Base-by-base conservation (phyloP, 2,329 filamentous ascomycete species). In the Microdochium nivale region DNA sequence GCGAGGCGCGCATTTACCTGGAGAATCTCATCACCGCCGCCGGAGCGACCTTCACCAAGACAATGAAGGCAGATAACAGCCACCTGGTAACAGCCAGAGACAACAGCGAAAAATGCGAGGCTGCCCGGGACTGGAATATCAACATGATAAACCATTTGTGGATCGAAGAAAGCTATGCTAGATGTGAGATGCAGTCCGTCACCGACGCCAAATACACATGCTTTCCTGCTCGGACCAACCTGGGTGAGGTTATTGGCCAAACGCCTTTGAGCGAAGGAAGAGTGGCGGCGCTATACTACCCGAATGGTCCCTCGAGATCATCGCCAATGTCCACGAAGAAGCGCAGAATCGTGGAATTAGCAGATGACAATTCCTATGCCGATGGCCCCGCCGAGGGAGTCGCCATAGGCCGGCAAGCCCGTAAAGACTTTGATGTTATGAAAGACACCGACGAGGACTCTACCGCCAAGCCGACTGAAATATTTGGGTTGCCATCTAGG, bases 131-230 rank as follows among this genome's bases (percentile, higher is more conserved):
- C 69, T 99, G 94, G 94, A 86, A 87, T 50, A 85, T 97, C 51
- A 75, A 90, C 52, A 86, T 96, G 60, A 75, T 96, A 60, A 99
- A 97, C 66, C 94, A 99, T 65, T 77, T 99, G 1, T 99, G 94
- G 94, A 79, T 99, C 47, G 94, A 99, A 67, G 94, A 99, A 64
- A 95, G 90, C 68, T 99, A 97, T 64, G 90, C 92, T 1, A 90
- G 87, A 65, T 96, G 90, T 72, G 79, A 87, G 62, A 73, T 86
- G 53, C 86, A 89, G 64, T 80, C 81, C 0, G 71, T 91, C 23
- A 86, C 87, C 3, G 81, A 88, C 49, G 75, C 79, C 9, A 85
- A 86, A 56, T 99, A 95, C 65, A 89, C 80, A 1, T 85, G 90
- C 63, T 99, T 97, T 58, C 94, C 94, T 16, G 78, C 80, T 11